Evolutionary conservation across 1,284 basidiomycete species (phyloP), one percentile per base, ranked within the genome.

Genomic region (Heterobasidion parviporum): DNA sequence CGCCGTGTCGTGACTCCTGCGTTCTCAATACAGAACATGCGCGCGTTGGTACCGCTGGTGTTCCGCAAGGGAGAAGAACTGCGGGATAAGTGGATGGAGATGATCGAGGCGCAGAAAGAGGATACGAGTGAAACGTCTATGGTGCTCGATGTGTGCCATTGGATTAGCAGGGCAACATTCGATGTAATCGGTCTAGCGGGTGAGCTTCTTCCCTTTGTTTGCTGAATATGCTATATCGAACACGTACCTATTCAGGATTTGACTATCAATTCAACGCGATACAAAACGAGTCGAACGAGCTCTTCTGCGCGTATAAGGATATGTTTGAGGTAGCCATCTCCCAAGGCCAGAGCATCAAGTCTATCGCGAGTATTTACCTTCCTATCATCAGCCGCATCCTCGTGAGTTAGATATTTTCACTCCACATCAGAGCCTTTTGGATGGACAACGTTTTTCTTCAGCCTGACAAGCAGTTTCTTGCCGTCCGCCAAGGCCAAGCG

Each of bases 171-270:
- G 20, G 85, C 84, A 3, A 89, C 88, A 1, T 90, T 92, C 63
- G 89, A 92, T 67, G 83, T 91, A 35, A 89, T 92, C 62, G 89
- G 89, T 1, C 66, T 86, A 14, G 84, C 88, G 54, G 87, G 87
- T 87, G 56, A 26, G 65, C 38, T 3, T 50, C 38, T 10, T 41
- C 12, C 38, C n/a, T 26, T 26, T 26, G 20, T 50, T 64, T 60
- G 34, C 36, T 51, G 55, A 36, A 34, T 14, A n/a, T 16, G n/a
- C 44, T 8, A 41, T 8, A 6, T 18, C 33, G 44, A 35, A 33
- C 54, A 9, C 54, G 32, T 41, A 16, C 32, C 15, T 8, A 6
- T 10, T 15, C 47, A 89, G 89, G 87, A 0, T 92, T 92, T 62
- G 86, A 84, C 60, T 92, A 92, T 63, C 72, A 82, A 54, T 91